These are phyloP conservation scores for Taiozyma onychis DNA, from an alignment of 1,139 yeast genomes.

Conservation along the genomic window DNA sequence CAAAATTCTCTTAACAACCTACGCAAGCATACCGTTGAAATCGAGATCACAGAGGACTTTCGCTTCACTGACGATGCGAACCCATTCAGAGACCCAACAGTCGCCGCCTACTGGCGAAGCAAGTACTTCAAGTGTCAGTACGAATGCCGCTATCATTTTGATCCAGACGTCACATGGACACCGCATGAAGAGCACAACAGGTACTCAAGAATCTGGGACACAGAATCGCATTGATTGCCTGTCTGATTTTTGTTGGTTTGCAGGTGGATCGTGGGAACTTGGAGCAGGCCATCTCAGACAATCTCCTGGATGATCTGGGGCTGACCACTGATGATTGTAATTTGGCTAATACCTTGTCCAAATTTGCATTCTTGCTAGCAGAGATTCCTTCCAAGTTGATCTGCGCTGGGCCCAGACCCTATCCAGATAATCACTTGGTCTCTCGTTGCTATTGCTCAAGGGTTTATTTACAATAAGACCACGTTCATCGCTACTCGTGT, in stretches of 20 bases:
- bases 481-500: constrained; percentile 40
- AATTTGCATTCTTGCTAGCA: constrained; percentile 40
- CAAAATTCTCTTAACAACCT: neutral
- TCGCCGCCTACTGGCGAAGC: constrained; percentile 35
- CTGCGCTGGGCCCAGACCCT: constrained; percentile 46
- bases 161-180: constrained; percentile 40
- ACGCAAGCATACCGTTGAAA: neutral
- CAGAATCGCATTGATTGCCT: constrained; percentile 40
- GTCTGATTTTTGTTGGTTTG: constrained; percentile 40
- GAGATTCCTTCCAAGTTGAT: constrained; percentile 52
- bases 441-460: constrained; percentile 43
- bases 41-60: constrained; percentile 34
- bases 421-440: constrained; percentile 47
- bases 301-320: constrained; percentile 38
- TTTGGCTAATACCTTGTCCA: constrained; percentile 40
- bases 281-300: constrained; percentile 45
- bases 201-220: constrained; percentile 37
- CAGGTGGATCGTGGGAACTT: constrained; percentile 42
- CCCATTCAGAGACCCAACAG: constrained; percentile 30
- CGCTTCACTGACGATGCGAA: constrained; percentile 1
- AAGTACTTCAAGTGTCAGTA: constrained; percentile 35
- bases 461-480: constrained; percentile 30
- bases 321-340: constrained; percentile 45
- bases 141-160: constrained; percentile 38
- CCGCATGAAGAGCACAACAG: constrained; percentile 33